These are phyloP conservation scores for Tilletiopsis washingtonensis DNA, from an alignment of 1,284 basidiomycete genomes.

Conservation along the genomic window DNA sequence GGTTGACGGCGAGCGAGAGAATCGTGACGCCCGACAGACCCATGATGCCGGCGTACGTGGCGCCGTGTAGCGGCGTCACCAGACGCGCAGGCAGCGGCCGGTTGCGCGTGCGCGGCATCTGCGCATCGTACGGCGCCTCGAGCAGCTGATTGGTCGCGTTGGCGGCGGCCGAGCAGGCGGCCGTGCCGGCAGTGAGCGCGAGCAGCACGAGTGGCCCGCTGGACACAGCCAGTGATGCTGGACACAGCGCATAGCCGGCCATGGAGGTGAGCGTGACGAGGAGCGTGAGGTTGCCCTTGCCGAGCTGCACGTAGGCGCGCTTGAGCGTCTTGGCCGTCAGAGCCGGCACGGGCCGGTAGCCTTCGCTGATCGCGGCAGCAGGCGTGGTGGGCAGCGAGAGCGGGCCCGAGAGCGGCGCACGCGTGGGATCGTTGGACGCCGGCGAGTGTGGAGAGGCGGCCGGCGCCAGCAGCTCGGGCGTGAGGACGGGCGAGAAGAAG, in stretches of 20 bases:
- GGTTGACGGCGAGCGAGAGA: slow-evolving; percentile 78
- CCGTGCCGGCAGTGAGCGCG: slow-evolving; percentile 78
- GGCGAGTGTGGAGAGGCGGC: neutral
- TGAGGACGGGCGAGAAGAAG: neutral
- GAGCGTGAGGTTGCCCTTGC: slow-evolving; percentile 80
- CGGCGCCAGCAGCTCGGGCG: neutral
- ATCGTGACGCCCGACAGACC: slow-evolving; percentile 70
- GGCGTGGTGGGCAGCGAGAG: slow-evolving; percentile 7
- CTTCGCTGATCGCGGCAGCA: slow-evolving; percentile 5
- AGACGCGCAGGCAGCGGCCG: slow-evolving; percentile 79
- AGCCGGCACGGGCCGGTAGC: slow-evolving; percentile 21
- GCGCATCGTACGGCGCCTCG: slow-evolving; percentile 91
- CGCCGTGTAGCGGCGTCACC: slow-evolving; percentile 75
- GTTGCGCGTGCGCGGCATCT: slow-evolving; percentile 84
- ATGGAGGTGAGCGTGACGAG: slow-evolving; percentile 85
- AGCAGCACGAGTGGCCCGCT: slow-evolving; percentile 54
- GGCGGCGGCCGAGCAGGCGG: slow-evolving; percentile 83
- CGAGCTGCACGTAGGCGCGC: slow-evolving; percentile 64
- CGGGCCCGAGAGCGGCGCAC: neutral
- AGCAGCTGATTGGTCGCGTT: slow-evolving; percentile 92
- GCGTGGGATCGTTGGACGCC: neutral
- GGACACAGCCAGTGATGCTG: slow-evolving; percentile 22
- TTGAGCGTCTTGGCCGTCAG: slow-evolving; percentile 12
- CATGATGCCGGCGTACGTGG: slow-evolving; percentile 66
- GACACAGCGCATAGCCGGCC: slow-evolving; percentile 82